These are phyloP conservation scores for Penicillium sp. DNA, from an alignment of 2,329 filamentous ascomycete species.

Conservation along the genomic window DNA sequence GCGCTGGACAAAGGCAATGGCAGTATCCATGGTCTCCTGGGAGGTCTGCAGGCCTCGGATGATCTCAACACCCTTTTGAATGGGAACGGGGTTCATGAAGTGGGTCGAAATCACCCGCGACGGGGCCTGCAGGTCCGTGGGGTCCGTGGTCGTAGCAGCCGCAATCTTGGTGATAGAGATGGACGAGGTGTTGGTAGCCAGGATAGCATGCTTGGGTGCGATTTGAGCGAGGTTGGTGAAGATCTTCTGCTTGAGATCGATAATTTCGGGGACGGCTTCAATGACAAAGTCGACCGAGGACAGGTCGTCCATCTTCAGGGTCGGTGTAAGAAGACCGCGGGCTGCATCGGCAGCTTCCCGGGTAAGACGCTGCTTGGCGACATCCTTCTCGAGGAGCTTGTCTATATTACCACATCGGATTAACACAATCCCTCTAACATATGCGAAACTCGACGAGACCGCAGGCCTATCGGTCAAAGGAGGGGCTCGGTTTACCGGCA, in stretches of 20 bases:
- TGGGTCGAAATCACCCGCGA: slow-evolving; percentile 92
- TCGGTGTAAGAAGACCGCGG: slow-evolving; percentile 66
- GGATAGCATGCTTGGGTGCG: slow-evolving; percentile 78
- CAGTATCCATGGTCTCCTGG: slow-evolving; percentile 73
- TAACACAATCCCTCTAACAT: background rate
- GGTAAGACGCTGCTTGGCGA: slow-evolving; percentile 80
- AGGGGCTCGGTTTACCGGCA: slow-evolving; percentile 59
- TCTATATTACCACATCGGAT: slow-evolving; percentile 51
- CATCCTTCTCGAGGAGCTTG: slow-evolving; percentile 89
- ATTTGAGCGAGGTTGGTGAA: slow-evolving; percentile 80
- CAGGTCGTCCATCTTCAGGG: slow-evolving; percentile 73
- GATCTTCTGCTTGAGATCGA: slow-evolving; percentile 80
- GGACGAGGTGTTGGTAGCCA: slow-evolving; percentile 97
- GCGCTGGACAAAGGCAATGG: slow-evolving; percentile 78
- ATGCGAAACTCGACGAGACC: background rate
- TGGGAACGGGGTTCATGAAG: slow-evolving; percentile 98
- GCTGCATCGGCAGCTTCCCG: slow-evolving; percentile 74
- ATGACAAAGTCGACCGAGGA: slow-evolving; percentile 92
- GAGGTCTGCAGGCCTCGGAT: slow-evolving; percentile 93
- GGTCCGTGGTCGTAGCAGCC: slow-evolving; percentile 74
- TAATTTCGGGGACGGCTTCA: slow-evolving; percentile 93
- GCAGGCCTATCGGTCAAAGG: background rate
- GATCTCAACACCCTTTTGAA: slow-evolving; percentile 97
- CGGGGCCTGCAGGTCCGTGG: slow-evolving; percentile 74
- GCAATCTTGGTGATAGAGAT: slow-evolving; percentile 97